Base-by-base conservation (phyloP, 2,329 filamentous ascomycete genomes). In the Neoarthrinium moseri region DNA sequence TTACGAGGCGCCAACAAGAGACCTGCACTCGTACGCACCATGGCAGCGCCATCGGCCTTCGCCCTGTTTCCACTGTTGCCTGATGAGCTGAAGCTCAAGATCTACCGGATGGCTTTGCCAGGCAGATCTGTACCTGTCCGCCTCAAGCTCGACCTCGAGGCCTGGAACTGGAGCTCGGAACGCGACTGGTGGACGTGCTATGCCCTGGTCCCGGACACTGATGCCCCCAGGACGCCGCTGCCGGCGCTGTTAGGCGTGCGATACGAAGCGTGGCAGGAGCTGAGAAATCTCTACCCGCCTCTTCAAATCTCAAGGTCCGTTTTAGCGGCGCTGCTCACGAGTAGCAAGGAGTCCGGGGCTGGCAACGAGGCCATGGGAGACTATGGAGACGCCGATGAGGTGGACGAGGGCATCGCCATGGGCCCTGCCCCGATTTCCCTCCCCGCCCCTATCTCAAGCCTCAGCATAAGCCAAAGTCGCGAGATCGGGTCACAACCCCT, bases 151-250 rank as follows among this genome's bases (percentile, higher is more conserved):
- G 39, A 49, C 17, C 17, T 43, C n/a, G 39, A 35, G 18, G 33
- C 37, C 4, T 49, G 43, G 47, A 49, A 43, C 34, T 40, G 37
- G 38, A 36, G 21, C 24, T n/a, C 30, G 2, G 38, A 34, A 5
- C 18, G 15, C 11, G 41, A 46, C 22, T 46, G 47, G 47, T 49
- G 47, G 47, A 34, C 42, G 3, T 30, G 22, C 33, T 46, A 49
- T 24, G 18, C n/a, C 3, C 11, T 46, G 11, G 21, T 22, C 29
- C 10, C 32, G 6, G 47, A 49, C 33, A n/a, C 8, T n/a, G 35
- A 20, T 10, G 3, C 8, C 17, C 38, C 45, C 6, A 18, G 18
- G n/a, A 2, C 20, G 12, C 36, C 43, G 17, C 12, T 33, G 24
- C 30, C 47, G 10, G 10, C 37, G 12, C 15, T 46, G 4, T 22